Evolutionary conservation across 2,329 filamentous ascomycete genomes (phyloP), one percentile per base, ranked within the genome.

Genomic region (Penicillium sp.): DNA sequence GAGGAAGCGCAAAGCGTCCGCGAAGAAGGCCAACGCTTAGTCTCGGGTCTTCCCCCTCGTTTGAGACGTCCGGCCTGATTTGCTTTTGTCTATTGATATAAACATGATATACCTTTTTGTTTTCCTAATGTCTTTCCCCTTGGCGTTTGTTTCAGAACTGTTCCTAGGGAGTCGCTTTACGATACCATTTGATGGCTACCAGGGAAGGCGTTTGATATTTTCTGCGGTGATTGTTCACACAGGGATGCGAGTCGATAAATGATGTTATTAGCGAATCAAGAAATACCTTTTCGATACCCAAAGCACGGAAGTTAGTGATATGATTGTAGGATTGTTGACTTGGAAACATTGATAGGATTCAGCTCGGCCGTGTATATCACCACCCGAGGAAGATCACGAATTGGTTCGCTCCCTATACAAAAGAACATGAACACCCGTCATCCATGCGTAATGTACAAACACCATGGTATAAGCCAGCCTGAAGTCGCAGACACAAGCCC

Each of bases 1-100:
- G 74, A 74, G 4, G 81, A 86, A 59, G 83, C 83, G 11, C 69
- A 69, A 36, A 62, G 61, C 7, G 73, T 77, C 7, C 72, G 75
- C 38, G 73, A 75, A n/a, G 78, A 81, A 62, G 82, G 74, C 14
- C 70, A 74, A 46, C 68, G 68, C 17, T 64, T 76, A 35, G 70
- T 75, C 60, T 69, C 69, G 57, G 67, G 66, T 26, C 61, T 78
- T 42, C 75, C 75, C 5, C 57, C 69, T 19, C 67, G 68, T 33
- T 57, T 77, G 62, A 75, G 71, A 59, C 66, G 69, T 42, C 50
- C 62, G 10, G 44, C 53, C 17, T 55, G 37, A 50, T 45, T 40
- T 17, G 8, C 38, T 44, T 35, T 33, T 14, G 14, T 50, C 25
- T 41, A 41, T 41, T 33, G 30, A 16, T 50, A 50, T 26, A 16